These are phyloP conservation scores for Dalbergia cochinchinensis DNA, from an alignment of 306 rosid genomes.

Conservation along the genomic window DNA sequence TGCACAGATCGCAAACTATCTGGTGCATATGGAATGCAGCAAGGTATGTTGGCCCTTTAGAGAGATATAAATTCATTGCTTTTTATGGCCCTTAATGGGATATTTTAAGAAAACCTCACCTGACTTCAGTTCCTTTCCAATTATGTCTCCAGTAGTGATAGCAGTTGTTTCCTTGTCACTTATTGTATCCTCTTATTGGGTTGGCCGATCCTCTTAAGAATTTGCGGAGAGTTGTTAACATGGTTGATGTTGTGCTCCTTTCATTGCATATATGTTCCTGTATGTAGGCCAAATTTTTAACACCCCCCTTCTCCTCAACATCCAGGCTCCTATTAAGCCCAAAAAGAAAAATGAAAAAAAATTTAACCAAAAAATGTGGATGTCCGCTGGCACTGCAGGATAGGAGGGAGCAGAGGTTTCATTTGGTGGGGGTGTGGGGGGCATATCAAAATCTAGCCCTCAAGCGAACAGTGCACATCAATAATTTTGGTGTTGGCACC, in stretches of 20 bases:
- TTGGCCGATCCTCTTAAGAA: neutral
- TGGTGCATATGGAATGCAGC: slow-evolving; percentile 56
- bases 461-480: neutral
- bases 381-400: neutral
- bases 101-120: neutral
- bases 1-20: slow-evolving; percentile 59
- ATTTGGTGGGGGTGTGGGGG: neutral
- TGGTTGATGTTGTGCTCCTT: neutral
- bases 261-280: slow-evolving; percentile 5
- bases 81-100: slow-evolving; percentile 8
- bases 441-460: slow-evolving; percentile 4
- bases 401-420: no score
- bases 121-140: neutral
- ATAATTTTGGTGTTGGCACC: neutral
- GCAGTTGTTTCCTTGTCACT: slow-evolving; percentile 17
- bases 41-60: slow-evolving; percentile 56
- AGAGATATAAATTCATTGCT: slow-evolving; percentile 31
- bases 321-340: no score
- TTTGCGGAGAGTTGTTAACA: neutral
- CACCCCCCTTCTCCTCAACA: neutral
- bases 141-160: neutral
- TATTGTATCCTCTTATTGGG: slow-evolving; percentile 5
- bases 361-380: neutral
- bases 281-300: neutral
- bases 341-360: neutral